phyloP scores from a whole-genome alignment of 2,329 filamentous ascomycete species.

The Claviceps sp. region DNA sequence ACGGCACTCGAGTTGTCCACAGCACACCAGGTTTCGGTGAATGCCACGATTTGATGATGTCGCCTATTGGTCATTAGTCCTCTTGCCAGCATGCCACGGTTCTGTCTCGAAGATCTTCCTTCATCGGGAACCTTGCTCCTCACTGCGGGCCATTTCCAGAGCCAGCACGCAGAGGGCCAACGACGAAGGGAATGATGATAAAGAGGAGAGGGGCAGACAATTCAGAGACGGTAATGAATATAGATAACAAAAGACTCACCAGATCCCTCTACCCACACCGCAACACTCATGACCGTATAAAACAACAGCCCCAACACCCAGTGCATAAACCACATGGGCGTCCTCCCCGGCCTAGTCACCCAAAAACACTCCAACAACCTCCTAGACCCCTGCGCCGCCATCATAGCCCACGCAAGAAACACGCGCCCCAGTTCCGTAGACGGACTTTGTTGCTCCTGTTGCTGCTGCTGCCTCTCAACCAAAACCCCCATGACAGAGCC shows the following conservation, averaged over 20 bases:
- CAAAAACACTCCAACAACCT: conserved; percentile 62
- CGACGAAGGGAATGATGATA: neutral
- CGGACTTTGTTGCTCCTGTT: neutral
- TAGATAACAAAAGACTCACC: conserved; percentile 31
- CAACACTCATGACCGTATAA: conserved; percentile 59
- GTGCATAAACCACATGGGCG: conserved; percentile 74
- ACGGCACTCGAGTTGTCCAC: conserved; percentile 13
- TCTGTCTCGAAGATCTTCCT: too few relatives aligned
- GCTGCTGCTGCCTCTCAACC: conserved; percentile 22
- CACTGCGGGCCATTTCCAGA: neutral
- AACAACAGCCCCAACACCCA: conserved; percentile 69
- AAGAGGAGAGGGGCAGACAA: neutral
- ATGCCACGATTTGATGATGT: conserved; percentile 21
- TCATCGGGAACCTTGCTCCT: too few relatives aligned
- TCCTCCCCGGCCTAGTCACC: conserved; percentile 47
- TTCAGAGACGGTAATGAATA: too few relatives aligned
- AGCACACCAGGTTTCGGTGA: conserved; percentile 8
- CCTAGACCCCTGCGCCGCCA: conserved; percentile 61
- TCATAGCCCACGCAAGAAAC: conserved; percentile 53
- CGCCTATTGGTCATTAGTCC: conserved; percentile 11
- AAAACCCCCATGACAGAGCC: conserved; percentile 40
- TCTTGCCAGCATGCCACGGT: too few relatives aligned
- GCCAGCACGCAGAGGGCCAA: neutral
- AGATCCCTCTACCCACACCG: conserved; percentile 74
- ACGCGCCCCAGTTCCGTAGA: conserved; percentile 49